Evolutionary conservation across 768 basidiomycete genomes (phyloP), one percentile per base, ranked within the genome.

Genomic region (Tephrocybe rancida): DNA sequence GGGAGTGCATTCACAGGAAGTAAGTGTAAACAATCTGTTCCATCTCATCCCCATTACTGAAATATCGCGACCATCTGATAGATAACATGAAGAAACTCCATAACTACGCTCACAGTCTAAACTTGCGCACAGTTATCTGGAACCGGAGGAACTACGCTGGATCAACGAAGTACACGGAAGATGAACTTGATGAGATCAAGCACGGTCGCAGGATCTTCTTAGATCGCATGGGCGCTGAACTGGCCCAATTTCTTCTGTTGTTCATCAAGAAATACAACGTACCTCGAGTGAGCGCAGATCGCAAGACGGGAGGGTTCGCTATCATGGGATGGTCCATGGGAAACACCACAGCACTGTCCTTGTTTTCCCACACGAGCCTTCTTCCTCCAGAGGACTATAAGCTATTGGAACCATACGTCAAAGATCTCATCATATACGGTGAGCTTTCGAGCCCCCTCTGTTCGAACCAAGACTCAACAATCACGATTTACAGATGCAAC

Each of bases 321-420:
- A 35, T 75, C 11, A 50, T 73, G 59, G 74, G 73, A 16, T 77
- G 75, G 75, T 73, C 73, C 9, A 56, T 69, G 32, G 76, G 74
- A 0, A 61, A 50, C 18, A 55, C 64, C n/a, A 64, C 64, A 3
- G 43, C 59, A 3, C 60, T 73, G 24, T 29, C 70, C 19, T 44
- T 74, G 7, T 61, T 75, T 19, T 62, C 60, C 0, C 54, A 68
- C 32, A 60, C 59, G 1, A 26, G 48, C 2, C 44, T 64, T 21
- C 52, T 76, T 25, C 47, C 62, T 1, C 11, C 37, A n/a, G 61
- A 58, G 22, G 7, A 59, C 1, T 66, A 69, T 38, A 47, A 55
- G 16, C 25, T 56, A 1, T 44, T 76, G 3, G 65, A 64, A 54
- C 57, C 58, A 11, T 73, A 74, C 55, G 22, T 74, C 2, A 64